These are phyloP conservation scores for Cryoendolithus antarcticus DNA, from an alignment of 2,329 filamentous ascomycete species.

Conservation along the genomic window DNA sequence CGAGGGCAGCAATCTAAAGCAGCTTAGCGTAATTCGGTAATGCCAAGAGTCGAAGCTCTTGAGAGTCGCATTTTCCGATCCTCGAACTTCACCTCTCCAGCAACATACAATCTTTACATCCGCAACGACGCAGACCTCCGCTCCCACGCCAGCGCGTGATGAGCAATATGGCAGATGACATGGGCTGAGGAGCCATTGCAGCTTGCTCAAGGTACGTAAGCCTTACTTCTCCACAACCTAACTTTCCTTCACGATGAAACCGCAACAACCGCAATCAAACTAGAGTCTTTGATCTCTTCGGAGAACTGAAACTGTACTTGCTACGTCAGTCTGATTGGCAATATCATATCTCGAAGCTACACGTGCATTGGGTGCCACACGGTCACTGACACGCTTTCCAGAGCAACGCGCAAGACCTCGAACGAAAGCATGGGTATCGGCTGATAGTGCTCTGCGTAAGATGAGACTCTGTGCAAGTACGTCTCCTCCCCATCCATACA, in stretches of 20 bases:
- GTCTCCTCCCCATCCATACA: not conserved
- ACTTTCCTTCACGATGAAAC: slow-evolving; percentile 52
- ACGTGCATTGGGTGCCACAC: not conserved
- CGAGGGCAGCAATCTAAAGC: no score
- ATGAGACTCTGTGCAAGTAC: not conserved
- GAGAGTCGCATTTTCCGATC: no score
- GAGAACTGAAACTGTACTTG: slow-evolving; percentile 64
- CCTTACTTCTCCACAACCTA: not conserved
- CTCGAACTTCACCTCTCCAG: no score
- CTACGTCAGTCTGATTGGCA: slow-evolving; percentile 75
- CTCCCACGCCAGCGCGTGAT: no score
- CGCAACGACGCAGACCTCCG: no score
- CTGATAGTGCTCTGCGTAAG: not conserved
- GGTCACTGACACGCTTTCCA: not conserved
- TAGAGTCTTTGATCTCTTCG: slow-evolving; percentile 92
- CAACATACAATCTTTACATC: no score
- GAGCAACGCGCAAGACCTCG: not conserved
- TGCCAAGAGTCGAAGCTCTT: no score
- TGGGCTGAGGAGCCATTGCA: slow-evolving; percentile 5
- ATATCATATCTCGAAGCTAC: not conserved
- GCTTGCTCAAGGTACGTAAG: slow-evolving; percentile 3
- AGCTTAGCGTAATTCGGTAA: no score
- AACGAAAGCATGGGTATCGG: not conserved
- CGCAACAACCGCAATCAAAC: slow-evolving; percentile 58
- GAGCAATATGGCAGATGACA: not conserved